Base-by-base conservation (phyloP, 331 rosid species). In the Cydonia oblonga region DNA sequence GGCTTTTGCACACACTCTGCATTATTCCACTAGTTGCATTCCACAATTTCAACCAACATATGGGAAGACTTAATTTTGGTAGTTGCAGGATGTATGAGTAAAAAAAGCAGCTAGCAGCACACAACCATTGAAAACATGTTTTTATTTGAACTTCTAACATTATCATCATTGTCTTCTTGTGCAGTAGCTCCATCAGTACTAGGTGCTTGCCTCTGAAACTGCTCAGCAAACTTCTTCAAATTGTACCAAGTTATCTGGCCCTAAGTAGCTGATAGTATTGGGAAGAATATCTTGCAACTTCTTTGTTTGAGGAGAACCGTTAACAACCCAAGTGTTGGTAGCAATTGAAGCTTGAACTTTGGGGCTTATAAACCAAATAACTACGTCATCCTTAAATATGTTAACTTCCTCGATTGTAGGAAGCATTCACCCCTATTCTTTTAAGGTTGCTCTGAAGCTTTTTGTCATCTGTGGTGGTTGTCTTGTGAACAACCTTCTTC, bases 401-500 rank as follows among this genome's bases (percentile, higher is more conserved):
- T 95, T 95, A 33, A 95, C 97, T 74, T 95, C 97, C 86, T 95
- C 98, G 46, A 95, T 95, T 23, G 92, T 96, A 5, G 98, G 97
- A 72, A 93, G 87, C 91, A 79, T 95, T 95, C 76, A 91, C 98
- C 42, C 98, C 97, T 84, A 95, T 91, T 88, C 98, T 91, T 87
- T 95, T 95, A 64, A 95, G 84, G 35, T 97, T 95, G 75, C 96
- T 88, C 87, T 95, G 98, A 81, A 95, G 98, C 88, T 96, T 85
- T 75, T 95, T 91, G 78, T 95, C 98, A 35, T 95, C 98, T 12
- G 97, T 95, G 70, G 98, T 91, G 2, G 97, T 88, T 25, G 98
- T 92, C 91, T 91, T 95, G 86, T 95, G 98, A 42, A 91, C 97
- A 20, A 97, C 98, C 89, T 95, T 95, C 97, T 95, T 95, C 96